phyloP scores from a whole-genome alignment of 495 filamentous ascomycete species.

The Clohesyomyces aquaticus region DNA sequence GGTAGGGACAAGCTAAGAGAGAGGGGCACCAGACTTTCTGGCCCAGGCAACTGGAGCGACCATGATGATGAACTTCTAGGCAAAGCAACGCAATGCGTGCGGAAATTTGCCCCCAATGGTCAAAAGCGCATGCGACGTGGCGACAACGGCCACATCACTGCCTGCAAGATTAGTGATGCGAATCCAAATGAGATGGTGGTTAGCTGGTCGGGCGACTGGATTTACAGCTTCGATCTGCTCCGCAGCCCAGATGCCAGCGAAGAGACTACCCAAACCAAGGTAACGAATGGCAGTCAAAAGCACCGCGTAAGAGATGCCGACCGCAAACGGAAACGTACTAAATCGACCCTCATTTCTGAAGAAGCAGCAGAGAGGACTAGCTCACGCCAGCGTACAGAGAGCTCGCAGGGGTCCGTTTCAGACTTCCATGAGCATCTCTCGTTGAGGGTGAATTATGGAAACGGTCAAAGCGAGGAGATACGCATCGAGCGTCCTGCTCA shows the following conservation, averaged over 20 bases:
- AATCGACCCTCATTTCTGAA: constrained; percentile 54
- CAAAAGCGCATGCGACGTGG: constrained; percentile 56
- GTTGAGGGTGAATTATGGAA: constrained; percentile 63
- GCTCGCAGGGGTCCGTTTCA: constrained; percentile 42
- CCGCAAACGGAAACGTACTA: constrained; percentile 63
- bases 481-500: constrained; percentile 44
- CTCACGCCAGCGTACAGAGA: constrained; percentile 51
- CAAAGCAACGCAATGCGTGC: constrained; percentile 69
- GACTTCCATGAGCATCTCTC: constrained; percentile 47
- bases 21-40: constrained; percentile 52
- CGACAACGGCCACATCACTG: constrained; percentile 71
- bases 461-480: constrained; percentile 64
- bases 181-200: constrained; percentile 75
- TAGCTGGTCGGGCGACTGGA: constrained; percentile 75
- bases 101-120: constrained; percentile 68
- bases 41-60: constrained; percentile 28
- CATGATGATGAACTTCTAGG: constrained; percentile 63
- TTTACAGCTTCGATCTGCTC: constrained; percentile 74
- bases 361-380: constrained; percentile 48
- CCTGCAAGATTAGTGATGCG: constrained; percentile 78
- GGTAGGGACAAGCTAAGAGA: constrained; percentile 64
- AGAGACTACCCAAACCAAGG: constrained; percentile 19
- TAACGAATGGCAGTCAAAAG: constrained; percentile 13
- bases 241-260: constrained; percentile 63
- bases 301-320: constrained; percentile 38